Conservation (phyloP, 2,329 filamentous ascomycete species). For the Fusarium bulbicola region DNA sequence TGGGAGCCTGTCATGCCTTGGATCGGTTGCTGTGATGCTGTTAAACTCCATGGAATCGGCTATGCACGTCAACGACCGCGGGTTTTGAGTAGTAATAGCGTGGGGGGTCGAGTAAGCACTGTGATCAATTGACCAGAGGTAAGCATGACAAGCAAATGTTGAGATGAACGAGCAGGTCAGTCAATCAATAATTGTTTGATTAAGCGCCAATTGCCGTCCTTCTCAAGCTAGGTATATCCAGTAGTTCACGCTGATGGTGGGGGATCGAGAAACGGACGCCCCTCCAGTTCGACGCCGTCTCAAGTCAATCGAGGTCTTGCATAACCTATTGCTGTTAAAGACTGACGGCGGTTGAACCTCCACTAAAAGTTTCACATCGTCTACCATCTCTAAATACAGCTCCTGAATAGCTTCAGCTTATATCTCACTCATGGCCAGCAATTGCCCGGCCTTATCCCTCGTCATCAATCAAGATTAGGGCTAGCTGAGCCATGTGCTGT, state of each 20-base stretch:
- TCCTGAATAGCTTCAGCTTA: neutral
- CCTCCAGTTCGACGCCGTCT: constrained; percentile 26
- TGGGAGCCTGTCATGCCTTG: neutral
- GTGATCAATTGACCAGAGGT: neutral
- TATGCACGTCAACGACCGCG: neutral
- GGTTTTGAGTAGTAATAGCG: constrained; percentile 19
- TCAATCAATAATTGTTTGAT: neutral
- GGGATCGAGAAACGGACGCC: constrained; percentile 12
- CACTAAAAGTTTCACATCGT: neutral
- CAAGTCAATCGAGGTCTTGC: constrained; percentile 6
- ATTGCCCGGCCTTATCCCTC: constrained; percentile 22
- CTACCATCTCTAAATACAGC: neutral
- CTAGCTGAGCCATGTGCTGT: constrained; percentile 27
- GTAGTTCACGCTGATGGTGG: neutral
- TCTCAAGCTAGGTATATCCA: constrained; percentile 2
- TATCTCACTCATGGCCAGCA: neutral
- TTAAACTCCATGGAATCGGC: neutral
- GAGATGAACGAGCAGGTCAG: neutral
- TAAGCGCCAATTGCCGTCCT: constrained; percentile 5
- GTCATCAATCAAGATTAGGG: constrained; percentile 11
- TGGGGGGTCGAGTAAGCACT: constrained; percentile 9
- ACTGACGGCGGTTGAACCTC: neutral
- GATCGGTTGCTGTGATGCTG: neutral
- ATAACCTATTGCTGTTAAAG: constrained; percentile 1
- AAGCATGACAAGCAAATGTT: neutral